Conservation (phyloP, 805 yeast genomes). For the Ogataea zsoltii region DNA sequence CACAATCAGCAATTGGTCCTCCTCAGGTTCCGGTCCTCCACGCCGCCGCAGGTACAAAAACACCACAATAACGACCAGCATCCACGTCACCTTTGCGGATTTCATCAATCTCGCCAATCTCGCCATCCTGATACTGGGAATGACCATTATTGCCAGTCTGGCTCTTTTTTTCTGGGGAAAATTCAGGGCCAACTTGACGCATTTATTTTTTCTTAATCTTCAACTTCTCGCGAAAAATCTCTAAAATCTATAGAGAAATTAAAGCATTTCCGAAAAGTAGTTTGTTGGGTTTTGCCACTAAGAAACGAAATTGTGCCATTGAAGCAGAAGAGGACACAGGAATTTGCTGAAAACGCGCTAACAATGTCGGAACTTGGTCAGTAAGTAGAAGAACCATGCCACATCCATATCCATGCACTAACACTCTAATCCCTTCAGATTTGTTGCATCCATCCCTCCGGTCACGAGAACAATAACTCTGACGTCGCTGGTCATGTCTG, state of each 20-base stretch:
- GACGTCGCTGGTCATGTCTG: slow-evolving; percentile 45
- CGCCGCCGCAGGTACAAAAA: slow-evolving; percentile 6
- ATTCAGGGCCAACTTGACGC: background rate
- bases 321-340: background rate
- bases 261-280: no score
- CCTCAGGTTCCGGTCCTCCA: slow-evolving; percentile 1
- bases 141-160: background rate
- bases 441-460: slow-evolving; percentile 54
- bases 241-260: background rate
- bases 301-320: background rate
- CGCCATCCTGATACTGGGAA: background rate
- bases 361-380: slow-evolving; percentile 36
- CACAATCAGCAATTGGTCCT: slow-evolving; percentile 4
- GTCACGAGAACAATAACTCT: slow-evolving; percentile 59
- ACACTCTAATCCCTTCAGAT: slow-evolving; percentile 23
- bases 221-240: background rate
- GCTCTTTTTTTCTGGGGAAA: slow-evolving; percentile 1
- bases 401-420: no score
- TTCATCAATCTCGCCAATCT: slow-evolving; percentile 16
- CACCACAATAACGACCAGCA: slow-evolving; percentile 11
- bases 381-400: slow-evolving; percentile 18
- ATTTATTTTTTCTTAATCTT: background rate
- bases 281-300: no score
- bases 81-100: slow-evolving; percentile 20
- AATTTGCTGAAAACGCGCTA: background rate